These are phyloP conservation scores for Kodamaea laetipori DNA, from an alignment of 805 yeast species.

Conservation along the genomic window DNA sequence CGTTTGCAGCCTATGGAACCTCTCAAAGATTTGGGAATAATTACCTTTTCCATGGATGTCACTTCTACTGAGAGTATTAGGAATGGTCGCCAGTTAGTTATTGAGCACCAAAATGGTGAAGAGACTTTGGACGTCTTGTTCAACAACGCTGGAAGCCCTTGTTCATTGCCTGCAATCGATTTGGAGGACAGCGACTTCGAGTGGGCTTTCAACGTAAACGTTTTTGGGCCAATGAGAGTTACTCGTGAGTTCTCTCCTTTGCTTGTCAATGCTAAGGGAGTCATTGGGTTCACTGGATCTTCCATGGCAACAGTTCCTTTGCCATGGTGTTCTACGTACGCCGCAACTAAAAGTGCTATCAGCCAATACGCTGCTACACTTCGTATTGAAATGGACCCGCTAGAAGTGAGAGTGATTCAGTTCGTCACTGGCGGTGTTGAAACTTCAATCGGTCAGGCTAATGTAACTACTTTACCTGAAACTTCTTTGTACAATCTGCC, in stretches of 20 bases:
- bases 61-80: constrained; percentile 50
- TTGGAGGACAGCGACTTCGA: constrained; percentile 55
- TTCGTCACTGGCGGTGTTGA: constrained; percentile 75
- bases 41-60: constrained; percentile 58
- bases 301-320: constrained; percentile 64
- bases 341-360: constrained; percentile 73
- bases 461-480: constrained; percentile 52
- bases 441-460: constrained; percentile 61
- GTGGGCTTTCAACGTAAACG: constrained; percentile 64
- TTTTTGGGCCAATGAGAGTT: constrained; percentile 66
- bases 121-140: constrained; percentile 59
- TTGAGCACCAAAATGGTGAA: constrained; percentile 23
- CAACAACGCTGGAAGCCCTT: constrained; percentile 81
- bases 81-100: constrained; percentile 45
- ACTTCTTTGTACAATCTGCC: constrained; percentile 53
- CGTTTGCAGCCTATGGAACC: constrained; percentile 61
- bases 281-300: constrained; percentile 75
- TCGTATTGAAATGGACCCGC: constrained; percentile 67
- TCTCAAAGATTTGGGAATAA: constrained; percentile 45
- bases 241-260: constrained; percentile 58
- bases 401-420: constrained; percentile 71
- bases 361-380: constrained; percentile 67
- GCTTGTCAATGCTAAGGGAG: constrained; percentile 65
- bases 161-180: constrained; percentile 70
- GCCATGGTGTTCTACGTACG: constrained; percentile 70